phyloP scores from a whole-genome alignment of 208 protist genomes.

The Phytomonas francai region DNA sequence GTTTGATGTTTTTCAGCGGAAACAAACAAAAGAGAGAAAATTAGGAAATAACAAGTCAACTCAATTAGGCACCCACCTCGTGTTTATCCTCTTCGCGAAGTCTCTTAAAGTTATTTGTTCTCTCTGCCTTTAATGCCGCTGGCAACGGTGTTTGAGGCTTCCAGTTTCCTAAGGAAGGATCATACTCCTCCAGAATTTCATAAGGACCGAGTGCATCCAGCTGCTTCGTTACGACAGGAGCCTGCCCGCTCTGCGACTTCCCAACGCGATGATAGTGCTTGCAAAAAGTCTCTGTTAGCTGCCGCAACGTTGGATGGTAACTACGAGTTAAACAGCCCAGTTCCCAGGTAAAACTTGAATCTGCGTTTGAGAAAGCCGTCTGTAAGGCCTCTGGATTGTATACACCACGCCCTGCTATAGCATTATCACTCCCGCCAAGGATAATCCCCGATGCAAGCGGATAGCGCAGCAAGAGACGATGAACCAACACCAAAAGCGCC shows the following conservation, averaged over 20 bases:
- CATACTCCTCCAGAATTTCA: constrained; percentile 87
- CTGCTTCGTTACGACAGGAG: constrained; percentile 79
- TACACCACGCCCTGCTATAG: constrained; percentile 72
- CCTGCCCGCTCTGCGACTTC: constrained; percentile 80
- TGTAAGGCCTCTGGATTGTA: constrained; percentile 83
- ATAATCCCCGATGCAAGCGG: constrained; percentile 70
- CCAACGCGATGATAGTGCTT: constrained; percentile 75
- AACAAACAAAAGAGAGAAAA: constrained; percentile 9
- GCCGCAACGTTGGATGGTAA: constrained; percentile 82
- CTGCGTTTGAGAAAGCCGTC: constrained; percentile 73
- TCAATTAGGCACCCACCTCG: background rate
- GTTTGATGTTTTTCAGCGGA: background rate
- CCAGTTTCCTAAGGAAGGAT: constrained; percentile 72
- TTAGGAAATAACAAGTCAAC: constrained; percentile 9
- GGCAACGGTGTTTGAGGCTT: constrained; percentile 63
- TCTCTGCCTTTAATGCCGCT: constrained; percentile 16
- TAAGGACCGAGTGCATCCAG: constrained; percentile 82
- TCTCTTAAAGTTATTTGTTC: background rate
- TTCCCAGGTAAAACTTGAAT: constrained; percentile 89
- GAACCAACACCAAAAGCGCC: constrained; percentile 67
- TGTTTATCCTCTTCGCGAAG: background rate
- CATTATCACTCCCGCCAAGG: constrained; percentile 85
- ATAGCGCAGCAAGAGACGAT: constrained; percentile 79
- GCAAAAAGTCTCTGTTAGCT: constrained; percentile 73
- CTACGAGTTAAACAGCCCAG: constrained; percentile 57